A percentile compares a stretch with the other conserved stretches of the same genome.
phyloP scores from a whole-genome alignment of 768 basidiomycete genomes.

The Lentinus brumalis region DNA sequence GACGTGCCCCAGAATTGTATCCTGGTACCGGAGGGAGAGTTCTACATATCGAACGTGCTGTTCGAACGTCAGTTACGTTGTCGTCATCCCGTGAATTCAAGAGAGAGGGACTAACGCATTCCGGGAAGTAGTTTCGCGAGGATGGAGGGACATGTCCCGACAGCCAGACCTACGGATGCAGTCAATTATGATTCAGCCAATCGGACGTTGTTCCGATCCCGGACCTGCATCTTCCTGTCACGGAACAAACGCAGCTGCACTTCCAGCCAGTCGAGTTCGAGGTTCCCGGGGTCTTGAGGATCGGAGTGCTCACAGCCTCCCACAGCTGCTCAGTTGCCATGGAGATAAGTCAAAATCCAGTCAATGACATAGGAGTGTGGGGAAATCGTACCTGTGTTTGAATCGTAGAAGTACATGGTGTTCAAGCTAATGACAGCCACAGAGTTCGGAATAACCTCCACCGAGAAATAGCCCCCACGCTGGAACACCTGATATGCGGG shows the following conservation, averaged over 20 bases:
- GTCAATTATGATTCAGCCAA: constrained; percentile 20
- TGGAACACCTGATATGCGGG: constrained; percentile 80
- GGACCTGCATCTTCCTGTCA: constrained; percentile 71
- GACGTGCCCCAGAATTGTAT: constrained; percentile 84
- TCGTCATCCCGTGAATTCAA: constrained; percentile 4
- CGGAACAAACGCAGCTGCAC: constrained; percentile 76
- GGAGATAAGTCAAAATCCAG: constrained; percentile 24
- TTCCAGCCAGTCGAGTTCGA: constrained; percentile 89
- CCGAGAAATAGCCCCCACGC: constrained; percentile 82
- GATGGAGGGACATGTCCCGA: constrained; percentile 86
- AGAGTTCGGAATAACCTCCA: constrained; percentile 75
- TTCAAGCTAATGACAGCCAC: constrained; percentile 85
- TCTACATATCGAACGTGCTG: constrained; percentile 71
- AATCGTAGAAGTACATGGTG: constrained; percentile 90
- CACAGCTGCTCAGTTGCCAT: constrained; percentile 53
- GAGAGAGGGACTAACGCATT: constrained; percentile 63
- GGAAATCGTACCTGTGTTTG: constrained; percentile 68
- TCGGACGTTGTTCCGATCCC: constrained; percentile 21
- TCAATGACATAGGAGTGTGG: not conserved
- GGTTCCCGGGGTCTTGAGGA: constrained; percentile 80
- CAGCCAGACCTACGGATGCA: constrained; percentile 45
- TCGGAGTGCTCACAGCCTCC: constrained; percentile 68
- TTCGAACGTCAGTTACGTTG: constrained; percentile 13
- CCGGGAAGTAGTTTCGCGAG: constrained; percentile 76
- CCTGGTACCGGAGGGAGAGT: constrained; percentile 80